A percentile compares a stretch with the other conserved stretches of the same genome.
Evolutionary conservation across 306 rosid species (phyloP).

Genomic region (Macrotyloma uniflorum): DNA sequence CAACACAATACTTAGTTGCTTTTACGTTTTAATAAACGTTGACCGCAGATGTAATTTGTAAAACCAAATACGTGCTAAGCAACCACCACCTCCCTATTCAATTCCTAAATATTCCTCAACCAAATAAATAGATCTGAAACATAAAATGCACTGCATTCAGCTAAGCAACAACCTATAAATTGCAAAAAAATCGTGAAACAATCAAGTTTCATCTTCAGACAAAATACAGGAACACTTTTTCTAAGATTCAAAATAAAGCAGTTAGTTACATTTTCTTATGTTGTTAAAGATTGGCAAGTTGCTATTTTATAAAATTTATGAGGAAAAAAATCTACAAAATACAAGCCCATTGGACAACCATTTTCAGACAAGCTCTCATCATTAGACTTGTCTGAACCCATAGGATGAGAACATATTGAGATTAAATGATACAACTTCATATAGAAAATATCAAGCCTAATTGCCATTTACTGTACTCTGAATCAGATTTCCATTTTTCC

Average conservation of each 20-base stretch:
- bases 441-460: constrained; percentile 19
- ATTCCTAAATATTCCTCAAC: constrained; percentile 5
- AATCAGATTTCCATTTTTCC: background rate
- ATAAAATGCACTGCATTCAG: background rate
- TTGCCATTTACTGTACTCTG: constrained; percentile 27
- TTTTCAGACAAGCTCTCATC: constrained; percentile 7
- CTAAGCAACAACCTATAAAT: constrained; percentile 3
- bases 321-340: constrained; percentile 6
- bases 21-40: background rate
- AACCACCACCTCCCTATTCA: background rate
- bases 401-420: constrained; percentile 9
- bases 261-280: constrained; percentile 12
- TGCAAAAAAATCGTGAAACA: constrained; percentile 6
- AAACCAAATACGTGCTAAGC: too few species aligned
- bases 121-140: constrained; percentile 26
- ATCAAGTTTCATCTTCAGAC: constrained; percentile 1
- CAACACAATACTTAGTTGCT: too few species aligned
- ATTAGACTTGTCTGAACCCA: constrained; percentile 10
- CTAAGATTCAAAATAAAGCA: background rate
- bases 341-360: constrained; percentile 17
- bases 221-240: background rate
- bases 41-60: background rate
- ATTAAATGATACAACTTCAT: constrained; percentile 23
- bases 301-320: constrained; percentile 4
- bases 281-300: background rate